Percentiles rank a stretch among this genome's conserved stretches.
These are phyloP conservation scores for Eimeria falciformis DNA, from an alignment of 169 alveolate species.

Conservation along the genomic window DNA sequence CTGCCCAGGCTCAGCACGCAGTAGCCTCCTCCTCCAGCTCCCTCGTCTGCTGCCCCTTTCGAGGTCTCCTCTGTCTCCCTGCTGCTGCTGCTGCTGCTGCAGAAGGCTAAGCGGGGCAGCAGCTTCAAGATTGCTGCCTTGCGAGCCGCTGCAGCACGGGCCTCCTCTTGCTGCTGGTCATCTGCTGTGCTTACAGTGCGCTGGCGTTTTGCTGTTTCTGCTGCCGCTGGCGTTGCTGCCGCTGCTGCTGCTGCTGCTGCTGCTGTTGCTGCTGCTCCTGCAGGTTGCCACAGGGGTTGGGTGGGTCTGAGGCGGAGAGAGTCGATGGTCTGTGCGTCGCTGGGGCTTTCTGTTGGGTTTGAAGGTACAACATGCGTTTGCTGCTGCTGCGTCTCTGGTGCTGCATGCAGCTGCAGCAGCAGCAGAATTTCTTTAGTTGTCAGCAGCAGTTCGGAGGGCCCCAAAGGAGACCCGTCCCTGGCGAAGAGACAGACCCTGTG, in stretches of 20 bases:
- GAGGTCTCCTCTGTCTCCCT: not conserved
- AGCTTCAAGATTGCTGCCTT: not conserved
- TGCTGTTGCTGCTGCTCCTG: conserved; percentile 36
- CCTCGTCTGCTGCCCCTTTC: not conserved
- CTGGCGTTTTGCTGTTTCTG: not conserved
- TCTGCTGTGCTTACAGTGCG: conserved; percentile 1
- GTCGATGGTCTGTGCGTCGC: not conserved
- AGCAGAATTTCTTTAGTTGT: not conserved
- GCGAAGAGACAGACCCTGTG: conserved; percentile 28
- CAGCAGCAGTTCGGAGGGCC: conserved; percentile 24
- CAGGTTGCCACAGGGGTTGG: conserved; percentile 43
- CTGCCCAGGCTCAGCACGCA: conserved; percentile 17
- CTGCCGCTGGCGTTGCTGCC: not conserved
- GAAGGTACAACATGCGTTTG: not conserved
- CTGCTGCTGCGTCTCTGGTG: conserved; percentile 10
- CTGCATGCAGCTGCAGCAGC: conserved; percentile 31
- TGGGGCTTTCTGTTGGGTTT: not conserved
- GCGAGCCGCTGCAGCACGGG: not conserved
- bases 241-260: conserved; percentile 8
- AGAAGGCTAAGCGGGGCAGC: not conserved
- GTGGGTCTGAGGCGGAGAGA: not conserved
- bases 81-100: conserved; percentile 34
- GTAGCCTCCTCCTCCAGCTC: not conserved
- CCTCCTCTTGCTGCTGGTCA: conserved; percentile 20
- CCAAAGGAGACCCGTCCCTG: not conserved